These are phyloP conservation scores for Fusarium sp. DNA, from an alignment of 2,329 filamentous ascomycete species.

Conservation along the genomic window DNA sequence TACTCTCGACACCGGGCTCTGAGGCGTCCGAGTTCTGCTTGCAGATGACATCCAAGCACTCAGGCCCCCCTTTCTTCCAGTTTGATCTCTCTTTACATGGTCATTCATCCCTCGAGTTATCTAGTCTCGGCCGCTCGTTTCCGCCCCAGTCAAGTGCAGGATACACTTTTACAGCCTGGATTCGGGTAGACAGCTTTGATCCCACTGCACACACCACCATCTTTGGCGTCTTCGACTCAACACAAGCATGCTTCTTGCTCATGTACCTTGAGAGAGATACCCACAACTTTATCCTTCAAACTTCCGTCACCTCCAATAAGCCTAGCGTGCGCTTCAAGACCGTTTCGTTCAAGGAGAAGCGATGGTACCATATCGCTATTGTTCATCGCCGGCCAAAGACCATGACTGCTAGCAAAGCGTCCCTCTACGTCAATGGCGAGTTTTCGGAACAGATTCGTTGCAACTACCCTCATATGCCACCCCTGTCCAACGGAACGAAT, in stretches of 20 bases:
- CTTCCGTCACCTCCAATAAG: constrained; percentile 85
- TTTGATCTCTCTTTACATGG: constrained; percentile 93
- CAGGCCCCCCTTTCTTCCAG: constrained; percentile 86
- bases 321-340: constrained; percentile 96
- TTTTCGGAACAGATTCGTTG: constrained; percentile 94
- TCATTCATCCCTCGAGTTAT: constrained; percentile 89
- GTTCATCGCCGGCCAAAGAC: constrained; percentile 85
- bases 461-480: constrained; percentile 84
- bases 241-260: constrained; percentile 92
- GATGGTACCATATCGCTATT: constrained; percentile 94
- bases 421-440: constrained; percentile 91
- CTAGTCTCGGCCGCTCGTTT: constrained; percentile 86
- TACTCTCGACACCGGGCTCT: constrained; percentile 67
- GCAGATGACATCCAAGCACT: constrained; percentile 78
- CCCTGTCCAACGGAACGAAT: constrained; percentile 69
- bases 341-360: constrained; percentile 77
- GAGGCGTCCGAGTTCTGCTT: constrained; percentile 77
- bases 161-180: constrained; percentile 92
- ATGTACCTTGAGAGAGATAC: constrained; percentile 95
- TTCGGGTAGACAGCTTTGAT: constrained; percentile 90
- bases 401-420: constrained; percentile 81
- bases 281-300: constrained; percentile 94
- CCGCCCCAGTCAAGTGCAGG: constrained; percentile 83
- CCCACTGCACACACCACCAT: constrained; percentile 88
- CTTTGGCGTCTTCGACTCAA: constrained; percentile 93